Conservation (phyloP, 2,329 filamentous ascomycete genomes). For the Fusarium oligoseptatum region DNA sequence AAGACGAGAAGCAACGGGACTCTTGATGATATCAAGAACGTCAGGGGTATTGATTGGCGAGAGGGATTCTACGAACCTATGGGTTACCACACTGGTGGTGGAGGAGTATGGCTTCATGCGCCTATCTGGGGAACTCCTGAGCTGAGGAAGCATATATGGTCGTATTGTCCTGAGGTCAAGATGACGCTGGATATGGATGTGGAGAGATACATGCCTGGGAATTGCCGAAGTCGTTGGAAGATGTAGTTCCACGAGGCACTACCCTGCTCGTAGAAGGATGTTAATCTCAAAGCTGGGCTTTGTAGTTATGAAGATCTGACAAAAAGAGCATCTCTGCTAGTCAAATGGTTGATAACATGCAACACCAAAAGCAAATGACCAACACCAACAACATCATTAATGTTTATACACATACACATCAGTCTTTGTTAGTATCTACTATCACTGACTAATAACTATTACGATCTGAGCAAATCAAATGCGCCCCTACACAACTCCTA, state of each 20-base stretch:
- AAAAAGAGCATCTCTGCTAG: background rate
- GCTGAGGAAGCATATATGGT: constrained; percentile 64
- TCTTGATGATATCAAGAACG: constrained; percentile 48
- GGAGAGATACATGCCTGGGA: constrained; percentile 63
- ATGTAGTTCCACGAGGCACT: background rate
- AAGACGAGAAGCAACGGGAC: constrained; percentile 46
- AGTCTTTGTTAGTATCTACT: background rate
- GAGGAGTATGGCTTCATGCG: constrained; percentile 59
- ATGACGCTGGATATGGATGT: constrained; percentile 69
- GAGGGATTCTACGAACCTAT: constrained; percentile 68
- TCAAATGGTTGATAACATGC: background rate
- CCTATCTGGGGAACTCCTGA: constrained; percentile 64
- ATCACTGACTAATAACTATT: constrained; percentile 7
- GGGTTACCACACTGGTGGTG: constrained; percentile 69
- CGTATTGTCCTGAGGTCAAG: constrained; percentile 71
- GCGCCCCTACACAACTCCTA: constrained; percentile 14
- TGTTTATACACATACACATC: background rate
- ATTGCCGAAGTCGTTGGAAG: constrained; percentile 53
- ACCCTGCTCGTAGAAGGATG: background rate
- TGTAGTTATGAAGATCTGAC: background rate
- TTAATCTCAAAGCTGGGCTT: background rate
- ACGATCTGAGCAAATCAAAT: background rate
- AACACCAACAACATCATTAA: background rate
- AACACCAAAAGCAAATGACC: background rate
- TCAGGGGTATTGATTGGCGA: constrained; percentile 63